Base-by-base conservation (phyloP, 148 eudicot species). In the Pouteria glomerata region DNA sequence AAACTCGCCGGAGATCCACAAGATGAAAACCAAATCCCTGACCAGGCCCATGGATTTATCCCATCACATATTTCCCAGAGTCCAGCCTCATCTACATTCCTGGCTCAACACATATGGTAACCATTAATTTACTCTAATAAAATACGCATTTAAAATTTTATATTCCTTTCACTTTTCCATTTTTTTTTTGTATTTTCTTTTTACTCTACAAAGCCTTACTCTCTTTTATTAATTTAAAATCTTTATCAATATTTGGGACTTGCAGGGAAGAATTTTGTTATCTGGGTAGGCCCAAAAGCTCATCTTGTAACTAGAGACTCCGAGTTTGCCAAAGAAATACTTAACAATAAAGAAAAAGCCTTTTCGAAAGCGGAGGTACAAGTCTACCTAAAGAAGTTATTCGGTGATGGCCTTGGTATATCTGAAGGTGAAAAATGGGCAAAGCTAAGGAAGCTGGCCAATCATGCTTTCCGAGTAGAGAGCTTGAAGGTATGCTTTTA, bases 401-500 rank as follows among this genome's bases (percentile, higher is more conserved):
- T 70, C 1, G 73, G 64, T 0, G 39, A 57, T 4, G 73, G 64
- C 1, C 39, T 57, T 19, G 2, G 6, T 13, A 10, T n/a, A 1
- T 7, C 53, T 3, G 45, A 70, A 27, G 73, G 73, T 0, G 55
- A 70, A n/a, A 79, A 79, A 39, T 66, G 82, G 82, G 56, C 34
- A 12, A 78, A 61, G 58, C 58, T 31, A 11, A 31, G 82, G 14
- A 71, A 75, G 66, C 18, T 79, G 13, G 75, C 76, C 2, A 64
- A 51, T 41, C 76, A 79, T 13, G 72, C 82, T 31, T 79, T 75
- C 59, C 37, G 71, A 57, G 63, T 52, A 7, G 79, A 75, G 29
- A 34, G 58, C 61, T 59, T 75, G 59, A 75, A 79, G 67, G 79
- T 75, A 35, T 0, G 39, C 21, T 21, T 41, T 6, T 0, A 39